phyloP scores from a whole-genome alignment of 2,329 filamentous ascomycete species.

The Cladophialophora immunda region DNA sequence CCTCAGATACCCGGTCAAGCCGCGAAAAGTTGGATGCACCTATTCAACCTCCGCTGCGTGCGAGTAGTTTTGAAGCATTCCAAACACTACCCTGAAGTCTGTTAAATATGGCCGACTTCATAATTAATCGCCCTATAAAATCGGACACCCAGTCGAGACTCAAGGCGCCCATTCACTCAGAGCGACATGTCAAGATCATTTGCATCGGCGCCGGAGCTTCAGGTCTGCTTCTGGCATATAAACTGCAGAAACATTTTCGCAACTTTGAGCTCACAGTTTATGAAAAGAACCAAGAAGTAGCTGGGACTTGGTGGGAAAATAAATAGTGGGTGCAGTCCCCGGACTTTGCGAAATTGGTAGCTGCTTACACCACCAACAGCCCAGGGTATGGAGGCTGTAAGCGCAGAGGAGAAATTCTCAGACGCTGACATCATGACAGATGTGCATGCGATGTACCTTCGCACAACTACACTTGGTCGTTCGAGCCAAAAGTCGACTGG shows the following conservation, averaged over 20 bases:
- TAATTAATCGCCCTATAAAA: no score
- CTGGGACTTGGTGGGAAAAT: not conserved
- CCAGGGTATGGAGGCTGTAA: not conserved
- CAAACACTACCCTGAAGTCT: no score
- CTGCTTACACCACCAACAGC: no score
- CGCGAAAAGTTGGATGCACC: no score
- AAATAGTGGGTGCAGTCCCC: not conserved
- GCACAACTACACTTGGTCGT: slow-evolving; percentile 75
- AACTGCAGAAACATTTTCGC: slow-evolving; percentile 36
- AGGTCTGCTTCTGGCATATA: slow-evolving; percentile 28
- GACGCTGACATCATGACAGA: no score
- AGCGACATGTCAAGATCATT: slow-evolving; percentile 22
- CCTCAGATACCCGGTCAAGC: no score
- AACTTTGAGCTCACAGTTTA: slow-evolving; percentile 51
- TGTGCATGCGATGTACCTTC: slow-evolving; percentile 33
- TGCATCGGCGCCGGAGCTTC: slow-evolving; percentile 31
- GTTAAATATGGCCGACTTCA: no score
- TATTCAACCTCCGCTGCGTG: no score
- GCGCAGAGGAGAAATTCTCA: no score
- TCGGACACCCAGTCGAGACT: no score
- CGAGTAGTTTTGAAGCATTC: no score
- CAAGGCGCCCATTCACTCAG: not conserved
- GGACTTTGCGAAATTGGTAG: no score
- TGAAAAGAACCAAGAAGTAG: slow-evolving; percentile 44
- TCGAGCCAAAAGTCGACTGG: slow-evolving; percentile 74